Percentiles rank a stretch among this genome's conserved stretches.
Conservation (phyloP, 305 asterid species). For the Withania somnifera region DNA sequence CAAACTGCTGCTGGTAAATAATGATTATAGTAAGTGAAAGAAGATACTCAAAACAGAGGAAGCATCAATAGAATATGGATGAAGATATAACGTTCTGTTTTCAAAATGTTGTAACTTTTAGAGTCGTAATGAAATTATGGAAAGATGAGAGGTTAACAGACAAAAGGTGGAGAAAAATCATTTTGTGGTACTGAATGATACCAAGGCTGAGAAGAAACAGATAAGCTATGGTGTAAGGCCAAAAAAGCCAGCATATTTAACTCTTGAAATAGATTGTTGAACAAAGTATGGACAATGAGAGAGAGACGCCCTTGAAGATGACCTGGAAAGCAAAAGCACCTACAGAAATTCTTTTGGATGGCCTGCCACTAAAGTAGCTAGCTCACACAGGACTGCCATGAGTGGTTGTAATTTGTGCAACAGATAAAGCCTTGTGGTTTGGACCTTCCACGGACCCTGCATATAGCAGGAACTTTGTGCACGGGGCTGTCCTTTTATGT, state of each 20-base stretch:
- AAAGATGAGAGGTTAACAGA: not conserved
- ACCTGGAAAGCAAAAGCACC: not conserved
- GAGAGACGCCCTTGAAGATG: not conserved
- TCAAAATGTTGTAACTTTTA: not conserved
- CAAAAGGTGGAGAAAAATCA: not conserved
- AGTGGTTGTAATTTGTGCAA: too few species aligned
- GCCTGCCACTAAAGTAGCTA: too few species aligned
- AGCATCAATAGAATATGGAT: too few species aligned
- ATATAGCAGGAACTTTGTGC: too few species aligned
- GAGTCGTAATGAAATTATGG: not conserved
- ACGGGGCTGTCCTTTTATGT: too few species aligned
- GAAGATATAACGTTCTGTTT: not conserved
- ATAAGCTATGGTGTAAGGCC: not conserved
- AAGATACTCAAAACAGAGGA: not conserved
- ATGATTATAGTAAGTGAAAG: not conserved
- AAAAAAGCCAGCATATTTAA: not conserved
- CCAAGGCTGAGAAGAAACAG: not conserved
- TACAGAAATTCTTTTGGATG: not conserved
- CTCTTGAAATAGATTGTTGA: not conserved
- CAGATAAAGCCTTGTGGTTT: too few species aligned
- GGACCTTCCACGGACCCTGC: too few species aligned
- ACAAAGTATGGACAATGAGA: not conserved
- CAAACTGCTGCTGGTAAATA: not conserved
- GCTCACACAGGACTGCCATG: too few species aligned
- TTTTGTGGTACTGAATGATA: not conserved